Evolutionary conservation across 169 alveolate genomes (phyloP), one percentile per base, ranked within the genome.

Genomic region (Eimeria acervulina): DNA sequence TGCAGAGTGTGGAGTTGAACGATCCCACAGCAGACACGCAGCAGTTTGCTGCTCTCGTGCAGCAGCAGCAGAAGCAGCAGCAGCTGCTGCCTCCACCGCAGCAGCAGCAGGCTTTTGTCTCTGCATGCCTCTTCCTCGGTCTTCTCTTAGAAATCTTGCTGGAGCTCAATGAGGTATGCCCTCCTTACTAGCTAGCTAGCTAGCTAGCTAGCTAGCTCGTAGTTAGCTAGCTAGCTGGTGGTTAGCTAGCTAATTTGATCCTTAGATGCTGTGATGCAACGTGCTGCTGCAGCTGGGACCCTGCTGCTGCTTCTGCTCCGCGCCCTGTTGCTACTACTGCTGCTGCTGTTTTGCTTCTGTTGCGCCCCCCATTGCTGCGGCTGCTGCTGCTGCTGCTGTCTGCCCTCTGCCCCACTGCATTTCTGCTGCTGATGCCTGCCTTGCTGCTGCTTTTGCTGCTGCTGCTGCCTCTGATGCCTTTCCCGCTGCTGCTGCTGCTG

Each of bases 101-200:
- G 88, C 88, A 40, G 88, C 63, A 78, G 88, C 88, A 78, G 88
- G 88, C 88, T 12, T 78, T 78, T 28, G 88, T 78, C 61, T 78
- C 88, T 78, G 88, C 88, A 40, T 78, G 88, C 63, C 63, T 78
- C 42, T 78, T 78, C 21, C 63, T 78, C 8, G 88, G 88, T 10
- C 63, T 78, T 21, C 88, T 78, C 59, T 55, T 78, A 17, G 88
- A 78, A 55, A 42, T 78, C 28, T 40, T 28, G 8, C 63, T 78
- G 19, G 88, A 78, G 88, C 88, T 78, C 10, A 78, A 42, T 28
- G 88, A 78, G 88, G 88, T 78, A 23, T 36, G 63, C 51, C 15
- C 78, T 7, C n/a, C n/a, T n/a, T 47, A 47, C 12, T 47, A 47
- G 55, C 19, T 47, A 47, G 10, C 44, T 28, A 74, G 87, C 87